Evolutionary conservation across 2,329 filamentous ascomycete species (phyloP).

Genomic region (Hymenoscyphus fructigenus): DNA sequence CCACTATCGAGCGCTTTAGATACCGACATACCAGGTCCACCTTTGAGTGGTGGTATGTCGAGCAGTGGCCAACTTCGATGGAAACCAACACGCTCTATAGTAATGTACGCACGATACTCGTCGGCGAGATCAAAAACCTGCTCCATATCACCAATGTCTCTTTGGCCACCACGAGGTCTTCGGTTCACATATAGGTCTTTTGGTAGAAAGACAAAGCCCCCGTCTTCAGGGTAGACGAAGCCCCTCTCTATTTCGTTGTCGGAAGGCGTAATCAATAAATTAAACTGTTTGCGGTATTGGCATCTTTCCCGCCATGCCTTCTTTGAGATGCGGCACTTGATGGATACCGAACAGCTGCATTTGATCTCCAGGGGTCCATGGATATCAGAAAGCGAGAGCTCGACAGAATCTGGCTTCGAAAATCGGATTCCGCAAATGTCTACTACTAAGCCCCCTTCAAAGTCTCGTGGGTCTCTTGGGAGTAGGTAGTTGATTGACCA

Average conservation of each 20-base stretch:
- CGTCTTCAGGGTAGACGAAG: slow-evolving; percentile 13
- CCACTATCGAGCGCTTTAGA: slow-evolving; percentile 2
- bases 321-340: slow-evolving; percentile 25
- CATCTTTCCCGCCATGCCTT: slow-evolving; percentile 11
- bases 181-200: slow-evolving; percentile 7
- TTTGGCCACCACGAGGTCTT: background rate
- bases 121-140: slow-evolving; percentile 23
- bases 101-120: slow-evolving; percentile 24
- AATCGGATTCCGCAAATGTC: slow-evolving; percentile 23
- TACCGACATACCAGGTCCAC: slow-evolving; percentile 8
- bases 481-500: background rate
- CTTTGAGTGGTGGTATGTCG: background rate
- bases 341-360: slow-evolving; percentile 25
- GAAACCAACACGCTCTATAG: slow-evolving; percentile 16
- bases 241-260: slow-evolving; percentile 21
- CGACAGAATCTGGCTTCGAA: background rate
- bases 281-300: slow-evolving; percentile 10
- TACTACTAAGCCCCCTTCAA: slow-evolving; percentile 27
- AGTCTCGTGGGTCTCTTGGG: slow-evolving; percentile 14
- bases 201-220: slow-evolving; percentile 19
- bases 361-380: slow-evolving; percentile 15
- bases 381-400: background rate
- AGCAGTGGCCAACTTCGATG: slow-evolving; percentile 30
- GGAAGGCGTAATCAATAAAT: slow-evolving; percentile 14
- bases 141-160: background rate